A percentile compares a stretch with the other conserved stretches of the same genome.
phyloP scores from a whole-genome alignment of 805 yeast genomes.

The Starmera pachycereana region DNA sequence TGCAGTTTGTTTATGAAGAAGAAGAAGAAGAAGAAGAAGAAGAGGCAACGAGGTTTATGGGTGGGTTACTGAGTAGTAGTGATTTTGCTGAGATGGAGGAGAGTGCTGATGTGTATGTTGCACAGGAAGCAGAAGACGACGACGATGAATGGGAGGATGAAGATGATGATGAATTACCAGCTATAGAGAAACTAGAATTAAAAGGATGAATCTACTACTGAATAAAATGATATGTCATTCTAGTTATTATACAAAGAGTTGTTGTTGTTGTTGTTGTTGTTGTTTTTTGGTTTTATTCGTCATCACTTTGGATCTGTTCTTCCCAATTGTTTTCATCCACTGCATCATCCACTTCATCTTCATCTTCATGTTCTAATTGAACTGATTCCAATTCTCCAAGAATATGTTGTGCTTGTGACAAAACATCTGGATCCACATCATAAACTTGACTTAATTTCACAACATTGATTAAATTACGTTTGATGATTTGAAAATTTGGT shows the following conservation, averaged over 20 bases:
- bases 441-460: not conserved
- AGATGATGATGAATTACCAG: constrained; percentile 11
- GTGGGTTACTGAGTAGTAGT: no score
- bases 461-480: constrained; percentile 1
- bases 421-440: constrained; percentile 50
- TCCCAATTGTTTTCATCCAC: constrained; percentile 38
- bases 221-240: no score
- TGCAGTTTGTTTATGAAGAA: constrained; percentile 32
- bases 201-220: not conserved
- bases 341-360: constrained; percentile 26
- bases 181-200: constrained; percentile 1
- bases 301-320: constrained; percentile 34
- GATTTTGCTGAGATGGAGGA: no score
- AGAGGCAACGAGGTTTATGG: constrained; percentile 4
- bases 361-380: constrained; percentile 49
- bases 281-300: constrained; percentile 6
- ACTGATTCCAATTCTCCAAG: constrained; percentile 55
- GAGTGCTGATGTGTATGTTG: no score
- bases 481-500: constrained; percentile 10
- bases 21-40: constrained; percentile 5
- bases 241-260: not conserved
- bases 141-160: constrained; percentile 24
- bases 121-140: constrained; percentile 1
- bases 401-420: constrained; percentile 39
- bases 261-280: not conserved